Evolutionary conservation across 768 basidiomycete genomes (phyloP), one percentile per base, ranked within the genome.

Genomic region (Mycena belliarum): DNA sequence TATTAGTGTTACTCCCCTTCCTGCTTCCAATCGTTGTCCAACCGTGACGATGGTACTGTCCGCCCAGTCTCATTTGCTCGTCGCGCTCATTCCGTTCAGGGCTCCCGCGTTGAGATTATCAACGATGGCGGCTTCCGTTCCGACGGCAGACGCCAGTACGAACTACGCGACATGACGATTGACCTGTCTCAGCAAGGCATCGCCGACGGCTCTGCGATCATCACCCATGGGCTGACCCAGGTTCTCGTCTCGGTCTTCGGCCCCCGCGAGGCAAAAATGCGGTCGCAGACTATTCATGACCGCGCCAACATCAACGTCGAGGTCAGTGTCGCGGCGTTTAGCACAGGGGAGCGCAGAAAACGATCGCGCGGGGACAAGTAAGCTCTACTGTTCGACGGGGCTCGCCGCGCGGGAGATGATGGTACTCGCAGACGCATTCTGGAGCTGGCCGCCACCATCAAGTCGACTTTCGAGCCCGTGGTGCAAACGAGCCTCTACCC

Each of bases 401-500:
- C 16, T 3, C 47, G 23, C 33, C 40, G 42, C 42, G 38, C 35
- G 52, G 59, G 25, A 64, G 49, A 49, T 45, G 18, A 47, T 57
- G 49, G 40, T 46, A 25, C 45, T 42, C 32, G 32, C 63, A 96
- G 95, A 73, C 93, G 94, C 16, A 80, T 92, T 61, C 77, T 91
- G 59, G 97, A 99, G 74, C 79, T 97, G 61, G 91, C 89, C 12
- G 80, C 92, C 3, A 85, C 88, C 23, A 87, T 98, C 61, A 91
- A 93, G 75, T 87, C 92, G 28, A 98, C 97, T 0, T 98, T 99
- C 69, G 96, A 98, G 69, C 94, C 95, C 40, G 93, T 96, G 53
- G 84, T 99, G 23, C 91, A 94, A 69, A 89, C 91, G 8, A 82
- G 81, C 59, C 82, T 99, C 45, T 98, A 97, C 74, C 96, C 96